A percentile compares a stretch with the other conserved stretches of the same genome.
These are phyloP conservation scores for Rehmannia glutinosa DNA, from an alignment of 257 asterid species.

Conservation along the genomic window DNA sequence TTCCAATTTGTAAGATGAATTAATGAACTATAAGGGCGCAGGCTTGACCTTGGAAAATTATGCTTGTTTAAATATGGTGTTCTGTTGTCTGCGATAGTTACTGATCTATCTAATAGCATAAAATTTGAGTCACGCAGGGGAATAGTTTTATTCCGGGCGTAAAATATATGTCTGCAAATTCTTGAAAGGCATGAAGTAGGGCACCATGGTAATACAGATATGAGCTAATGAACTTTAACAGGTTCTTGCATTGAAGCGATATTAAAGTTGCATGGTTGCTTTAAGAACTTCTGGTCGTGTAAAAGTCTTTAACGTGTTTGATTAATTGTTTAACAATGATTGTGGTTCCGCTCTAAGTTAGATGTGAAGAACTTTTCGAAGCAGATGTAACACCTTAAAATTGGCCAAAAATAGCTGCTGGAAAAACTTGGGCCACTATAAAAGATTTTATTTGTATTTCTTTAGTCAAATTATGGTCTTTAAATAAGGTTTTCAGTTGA, in stretches of 20 bases:
- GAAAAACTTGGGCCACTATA: too few species aligned
- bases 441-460: background rate
- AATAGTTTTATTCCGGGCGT: background rate
- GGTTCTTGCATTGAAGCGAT: too few species aligned
- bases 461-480: background rate
- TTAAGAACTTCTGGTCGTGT: background rate
- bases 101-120: background rate
- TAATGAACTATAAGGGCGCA: background rate
- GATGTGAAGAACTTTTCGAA: background rate
- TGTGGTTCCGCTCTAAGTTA: background rate
- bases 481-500: background rate
- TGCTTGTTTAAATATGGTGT: slow-evolving; percentile 3
- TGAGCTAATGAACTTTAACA: too few species aligned
- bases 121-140: background rate
- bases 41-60: background rate
- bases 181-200: background rate
- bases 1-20: slow-evolving; percentile 12
- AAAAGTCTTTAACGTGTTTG: background rate
- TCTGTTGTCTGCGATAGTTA: background rate
- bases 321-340: background rate
- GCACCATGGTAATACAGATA: background rate
- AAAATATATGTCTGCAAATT: background rate
- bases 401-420: too few species aligned
- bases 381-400: slow-evolving; percentile 3
- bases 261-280: too few species aligned